Percentiles rank a stretch among this genome's conserved stretches.
These are phyloP conservation scores for Phalaenopsis equestris DNA, from an alignment of 106 monocot genomes.

Conservation along the genomic window DNA sequence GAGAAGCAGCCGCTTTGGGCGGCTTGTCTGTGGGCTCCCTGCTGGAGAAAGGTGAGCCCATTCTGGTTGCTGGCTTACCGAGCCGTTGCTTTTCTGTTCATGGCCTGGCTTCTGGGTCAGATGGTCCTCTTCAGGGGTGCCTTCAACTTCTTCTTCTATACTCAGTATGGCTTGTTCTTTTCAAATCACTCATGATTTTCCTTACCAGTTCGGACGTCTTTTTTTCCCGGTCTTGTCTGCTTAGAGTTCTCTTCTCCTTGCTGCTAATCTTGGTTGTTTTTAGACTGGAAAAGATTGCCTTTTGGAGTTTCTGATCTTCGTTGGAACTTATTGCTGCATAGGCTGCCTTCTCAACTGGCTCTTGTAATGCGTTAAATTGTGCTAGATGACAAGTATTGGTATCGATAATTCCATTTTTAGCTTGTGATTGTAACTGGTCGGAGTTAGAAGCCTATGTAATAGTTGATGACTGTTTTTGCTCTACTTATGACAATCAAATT, in stretches of 20 bases:
- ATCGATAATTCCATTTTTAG: too few species aligned
- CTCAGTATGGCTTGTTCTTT: constrained; percentile 27
- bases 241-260: background rate
- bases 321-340: too few species aligned
- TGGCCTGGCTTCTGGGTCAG: constrained; percentile 1
- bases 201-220: background rate
- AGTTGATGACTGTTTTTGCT: too few species aligned
- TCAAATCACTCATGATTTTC: background rate
- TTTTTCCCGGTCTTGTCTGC: background rate
- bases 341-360: too few species aligned
- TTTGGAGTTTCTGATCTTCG: too few species aligned
- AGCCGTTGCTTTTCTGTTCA: background rate
- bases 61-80: constrained; percentile 13
- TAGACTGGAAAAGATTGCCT: background rate
- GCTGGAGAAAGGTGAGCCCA: constrained; percentile 10
- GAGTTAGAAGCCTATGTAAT: too few species aligned
- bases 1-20: background rate
- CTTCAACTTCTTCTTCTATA: constrained; percentile 40
- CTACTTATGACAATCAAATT: too few species aligned
- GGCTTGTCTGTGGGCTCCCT: constrained; percentile 13
- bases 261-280: background rate
- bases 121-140: constrained; percentile 5
- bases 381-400: too few species aligned
- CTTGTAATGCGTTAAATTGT: too few species aligned
- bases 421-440: too few species aligned